A percentile compares a stretch with the other conserved stretches of the same genome.
These are phyloP conservation scores for Trichaptum fuscoviolaceum DNA, from an alignment of 768 basidiomycete species.

Conservation along the genomic window DNA sequence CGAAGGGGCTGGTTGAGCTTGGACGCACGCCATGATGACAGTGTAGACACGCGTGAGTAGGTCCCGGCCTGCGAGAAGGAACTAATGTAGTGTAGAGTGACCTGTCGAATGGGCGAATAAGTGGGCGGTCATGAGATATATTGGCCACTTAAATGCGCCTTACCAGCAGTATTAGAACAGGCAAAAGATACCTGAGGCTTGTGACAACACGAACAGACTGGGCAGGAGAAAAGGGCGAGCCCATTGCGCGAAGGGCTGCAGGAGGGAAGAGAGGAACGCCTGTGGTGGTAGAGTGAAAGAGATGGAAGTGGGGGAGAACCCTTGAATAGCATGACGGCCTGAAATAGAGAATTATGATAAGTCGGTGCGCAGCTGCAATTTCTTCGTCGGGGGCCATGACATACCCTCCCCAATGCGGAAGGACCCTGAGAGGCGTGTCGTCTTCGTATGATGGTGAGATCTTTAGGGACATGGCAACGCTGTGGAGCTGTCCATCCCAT, in stretches of 20 bases:
- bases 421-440: not conserved
- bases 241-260: not conserved
- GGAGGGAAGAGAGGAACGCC: not conserved
- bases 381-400: not conserved
- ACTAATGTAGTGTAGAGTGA: not conserved
- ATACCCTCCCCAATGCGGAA: not conserved
- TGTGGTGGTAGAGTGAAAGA: not conserved
- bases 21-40: not conserved
- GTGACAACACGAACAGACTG: not conserved
- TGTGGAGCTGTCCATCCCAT: not conserved
- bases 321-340: not conserved
- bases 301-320: not conserved
- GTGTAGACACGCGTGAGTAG: not conserved
- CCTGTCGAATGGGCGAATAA: not conserved
- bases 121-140: not conserved
- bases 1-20: not conserved
- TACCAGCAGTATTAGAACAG: not conserved
- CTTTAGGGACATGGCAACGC: not conserved
- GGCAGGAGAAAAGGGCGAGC: not conserved
- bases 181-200: not conserved
- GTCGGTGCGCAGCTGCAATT: not conserved
- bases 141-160: not conserved
- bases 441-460: not conserved
- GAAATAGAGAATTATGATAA: not conserved
- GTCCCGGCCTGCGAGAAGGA: slow-evolving; percentile 2